A percentile compares a stretch with the other conserved stretches of the same genome.
Conservation (phyloP, 2,329 filamentous ascomycete genomes). For the Sarocladiaceae sp. region DNA sequence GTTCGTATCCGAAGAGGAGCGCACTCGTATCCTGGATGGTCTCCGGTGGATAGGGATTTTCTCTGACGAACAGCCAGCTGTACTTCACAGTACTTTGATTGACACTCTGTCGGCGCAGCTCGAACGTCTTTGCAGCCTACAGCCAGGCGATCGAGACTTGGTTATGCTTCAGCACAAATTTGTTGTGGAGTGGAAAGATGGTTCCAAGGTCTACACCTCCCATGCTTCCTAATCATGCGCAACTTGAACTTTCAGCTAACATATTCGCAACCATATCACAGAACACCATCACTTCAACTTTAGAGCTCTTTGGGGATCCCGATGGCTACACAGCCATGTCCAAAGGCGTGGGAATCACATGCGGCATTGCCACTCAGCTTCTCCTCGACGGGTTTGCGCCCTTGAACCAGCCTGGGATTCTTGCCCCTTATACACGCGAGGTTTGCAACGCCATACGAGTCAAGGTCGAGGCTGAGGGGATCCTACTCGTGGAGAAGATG, state of each 20-base stretch:
- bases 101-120: conserved; percentile 70
- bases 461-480: conserved; percentile 13
- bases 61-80: conserved; percentile 39
- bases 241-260: conserved; percentile 28
- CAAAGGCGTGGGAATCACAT: conserved; percentile 63
- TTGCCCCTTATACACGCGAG: conserved; percentile 15
- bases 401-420: conserved; percentile 15
- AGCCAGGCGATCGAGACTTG: conserved; percentile 60
- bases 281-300: conserved; percentile 54
- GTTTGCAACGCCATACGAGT: conserved; percentile 14
- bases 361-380: conserved; percentile 59
- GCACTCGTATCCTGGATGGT: conserved; percentile 42
- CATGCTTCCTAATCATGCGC: rapidly evolving
- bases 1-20: conserved; percentile 57
- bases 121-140: conserved; percentile 65
- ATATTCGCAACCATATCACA: not conserved
- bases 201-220: conserved; percentile 29
- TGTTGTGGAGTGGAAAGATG: conserved; percentile 63
- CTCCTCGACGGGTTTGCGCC: conserved; percentile 46
- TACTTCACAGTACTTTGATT: conserved; percentile 58
- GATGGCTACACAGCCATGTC: conserved; percentile 66
- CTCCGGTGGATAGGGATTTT: conserved; percentile 24
- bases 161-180: conserved; percentile 63
- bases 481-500: conserved; percentile 5
- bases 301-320: conserved; percentile 63